phyloP scores from a whole-genome alignment of 257 asterid genomes.

The Ocimum tenuiflorum region DNA sequence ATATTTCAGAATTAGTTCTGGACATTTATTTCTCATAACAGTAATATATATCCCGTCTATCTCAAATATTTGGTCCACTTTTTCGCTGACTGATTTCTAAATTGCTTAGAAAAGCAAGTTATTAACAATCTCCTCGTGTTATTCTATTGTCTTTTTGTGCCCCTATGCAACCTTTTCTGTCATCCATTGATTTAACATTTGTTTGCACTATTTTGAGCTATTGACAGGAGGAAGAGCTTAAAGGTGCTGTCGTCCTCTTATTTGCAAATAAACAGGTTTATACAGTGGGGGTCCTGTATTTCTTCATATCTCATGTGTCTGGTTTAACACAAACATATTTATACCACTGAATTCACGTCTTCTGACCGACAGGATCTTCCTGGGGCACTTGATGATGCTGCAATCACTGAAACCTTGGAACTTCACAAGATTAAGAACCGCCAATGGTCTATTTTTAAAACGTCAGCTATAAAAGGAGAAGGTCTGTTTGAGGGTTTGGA shows the following conservation, averaged over 20 bases:
- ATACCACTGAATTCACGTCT: conserved; percentile 7
- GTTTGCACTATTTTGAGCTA: conserved; percentile 6
- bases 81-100: no score
- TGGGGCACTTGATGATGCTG: conserved; percentile 95
- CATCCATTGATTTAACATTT: not conserved
- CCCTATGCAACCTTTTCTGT: not conserved
- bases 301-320: not conserved
- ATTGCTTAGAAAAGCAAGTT: not conserved
- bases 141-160: no score
- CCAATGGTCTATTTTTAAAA: conserved; percentile 89
- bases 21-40: no score
- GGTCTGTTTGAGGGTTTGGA: conserved; percentile 92
- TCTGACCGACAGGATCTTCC: conserved; percentile 71
- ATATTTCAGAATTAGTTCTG: not conserved
- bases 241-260: conserved; percentile 42
- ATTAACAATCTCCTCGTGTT: not conserved
- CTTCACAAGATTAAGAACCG: conserved; percentile 87
- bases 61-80: no score
- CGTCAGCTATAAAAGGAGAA: conserved; percentile 94
- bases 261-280: conserved; percentile 39
- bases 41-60: no score
- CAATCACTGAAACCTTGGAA: conserved; percentile 79
- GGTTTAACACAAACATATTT: not conserved
- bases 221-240: conserved; percentile 45
- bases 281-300: not conserved